Conservation (phyloP, 495 filamentous ascomycete genomes). For the Penicillium riverlandense region DNA sequence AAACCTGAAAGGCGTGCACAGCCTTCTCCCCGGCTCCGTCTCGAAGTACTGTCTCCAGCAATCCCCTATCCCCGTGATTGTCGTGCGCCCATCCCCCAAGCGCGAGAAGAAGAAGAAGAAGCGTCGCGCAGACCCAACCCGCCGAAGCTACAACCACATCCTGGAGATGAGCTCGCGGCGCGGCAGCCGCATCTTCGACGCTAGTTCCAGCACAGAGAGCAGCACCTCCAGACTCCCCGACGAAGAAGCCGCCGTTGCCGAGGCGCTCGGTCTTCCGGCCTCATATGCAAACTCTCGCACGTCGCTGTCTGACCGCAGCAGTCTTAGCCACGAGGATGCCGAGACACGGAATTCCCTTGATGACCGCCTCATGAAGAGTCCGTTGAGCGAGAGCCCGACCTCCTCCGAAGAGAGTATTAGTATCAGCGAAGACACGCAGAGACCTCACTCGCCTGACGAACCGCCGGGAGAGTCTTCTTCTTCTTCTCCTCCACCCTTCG, state of each 20-base stretch:
- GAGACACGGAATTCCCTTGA: slow-evolving; percentile 23
- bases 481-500: not conserved
- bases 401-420: slow-evolving; percentile 34
- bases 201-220: slow-evolving; percentile 36
- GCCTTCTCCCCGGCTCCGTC: slow-evolving; percentile 84
- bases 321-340: slow-evolving; percentile 25
- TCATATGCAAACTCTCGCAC: slow-evolving; percentile 29
- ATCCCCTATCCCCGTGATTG: slow-evolving; percentile 93
- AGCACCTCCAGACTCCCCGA: slow-evolving; percentile 37
- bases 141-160: slow-evolving; percentile 76
- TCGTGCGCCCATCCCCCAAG: slow-evolving; percentile 85
- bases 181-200: slow-evolving; percentile 51
- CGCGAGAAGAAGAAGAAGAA: slow-evolving; percentile 89
- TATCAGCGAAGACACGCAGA: slow-evolving; percentile 5
- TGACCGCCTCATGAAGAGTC: slow-evolving; percentile 22
- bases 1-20: slow-evolving; percentile 80
- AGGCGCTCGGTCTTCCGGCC: slow-evolving; percentile 57
- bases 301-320: slow-evolving; percentile 43
- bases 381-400: slow-evolving; percentile 21
- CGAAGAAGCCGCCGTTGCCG: slow-evolving; percentile 66
- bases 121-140: slow-evolving; percentile 67
- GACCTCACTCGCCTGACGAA: slow-evolving; percentile 4
- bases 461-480: not conserved
- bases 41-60: slow-evolving; percentile 96
- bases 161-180: slow-evolving; percentile 51